Conservation (phyloP, 768 basidiomycete species). For the Trametes sanguinea region DNA sequence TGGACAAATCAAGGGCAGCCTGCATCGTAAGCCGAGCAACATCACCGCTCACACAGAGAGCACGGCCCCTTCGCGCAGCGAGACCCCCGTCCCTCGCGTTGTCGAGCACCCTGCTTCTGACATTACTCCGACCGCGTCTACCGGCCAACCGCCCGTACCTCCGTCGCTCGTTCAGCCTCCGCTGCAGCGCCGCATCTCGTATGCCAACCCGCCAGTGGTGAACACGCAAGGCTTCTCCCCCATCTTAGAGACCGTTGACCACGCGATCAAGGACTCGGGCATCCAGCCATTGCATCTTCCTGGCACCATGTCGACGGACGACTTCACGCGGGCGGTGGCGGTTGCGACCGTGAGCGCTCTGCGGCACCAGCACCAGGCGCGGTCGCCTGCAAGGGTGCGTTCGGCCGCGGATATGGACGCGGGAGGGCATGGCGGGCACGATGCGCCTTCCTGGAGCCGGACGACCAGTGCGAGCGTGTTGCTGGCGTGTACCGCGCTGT, state of each 20-base stretch:
- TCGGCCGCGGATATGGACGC: conserved; percentile 45
- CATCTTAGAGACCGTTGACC: conserved; percentile 75
- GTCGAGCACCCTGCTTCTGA: conserved; percentile 1
- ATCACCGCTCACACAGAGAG: conserved; percentile 35
- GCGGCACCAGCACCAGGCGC: conserved; percentile 65
- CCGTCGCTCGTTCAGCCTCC: conserved; percentile 1
- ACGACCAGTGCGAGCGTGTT: conserved; percentile 87
- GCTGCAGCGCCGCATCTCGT: conserved; percentile 47
- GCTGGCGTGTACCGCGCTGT: conserved; percentile 85
- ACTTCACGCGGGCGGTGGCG: conserved; percentile 91
- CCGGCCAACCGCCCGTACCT: conserved; percentile 27
- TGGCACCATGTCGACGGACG: conserved; percentile 74
- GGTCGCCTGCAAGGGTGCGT: conserved; percentile 51
- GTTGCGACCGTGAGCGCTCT: conserved; percentile 92
- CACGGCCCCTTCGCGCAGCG: conserved; percentile 39
- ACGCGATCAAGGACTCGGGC: conserved; percentile 65
- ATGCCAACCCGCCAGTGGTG: conserved; percentile 42
- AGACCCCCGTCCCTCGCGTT: conserved; percentile 34
- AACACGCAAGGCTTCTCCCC: conserved; percentile 52
- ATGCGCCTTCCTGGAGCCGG: conserved; percentile 96
- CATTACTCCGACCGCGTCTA: conserved; percentile 28
- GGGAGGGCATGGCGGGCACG: conserved; percentile 79
- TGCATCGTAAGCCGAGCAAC: conserved; percentile 52
- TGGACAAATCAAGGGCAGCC: conserved; percentile 26
- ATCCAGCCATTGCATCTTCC: conserved; percentile 58